These are phyloP conservation scores for Boletus coccyginus DNA, from an alignment of 768 basidiomycete genomes.

Conservation along the genomic window DNA sequence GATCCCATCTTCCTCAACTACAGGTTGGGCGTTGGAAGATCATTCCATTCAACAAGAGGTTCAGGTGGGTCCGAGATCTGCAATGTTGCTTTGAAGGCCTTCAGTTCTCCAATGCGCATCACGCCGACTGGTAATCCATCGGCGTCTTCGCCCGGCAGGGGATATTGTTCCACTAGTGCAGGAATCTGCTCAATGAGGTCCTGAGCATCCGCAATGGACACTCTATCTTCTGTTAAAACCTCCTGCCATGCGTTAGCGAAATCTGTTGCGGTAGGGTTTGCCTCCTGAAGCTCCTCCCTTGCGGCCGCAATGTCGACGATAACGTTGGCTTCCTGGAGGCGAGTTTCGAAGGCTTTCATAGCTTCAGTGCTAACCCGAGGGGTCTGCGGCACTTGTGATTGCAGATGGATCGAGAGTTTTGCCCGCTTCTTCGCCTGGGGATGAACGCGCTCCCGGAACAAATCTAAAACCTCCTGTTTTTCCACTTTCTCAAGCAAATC, in stretches of 20 bases:
- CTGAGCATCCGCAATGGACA: constrained; percentile 39
- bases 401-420: constrained; percentile 83
- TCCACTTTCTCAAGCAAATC: constrained; percentile 58
- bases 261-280: constrained; percentile 53
- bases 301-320: constrained; percentile 49
- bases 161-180: constrained; percentile 52
- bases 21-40: constrained; percentile 60
- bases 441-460: constrained; percentile 71
- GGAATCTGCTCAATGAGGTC: constrained; percentile 56
- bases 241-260: constrained; percentile 65
- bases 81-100: constrained; percentile 63
- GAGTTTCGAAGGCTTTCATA: constrained; percentile 55
- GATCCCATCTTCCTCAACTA: constrained; percentile 28
- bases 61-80: constrained; percentile 53
- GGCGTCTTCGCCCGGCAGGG: constrained; percentile 51
- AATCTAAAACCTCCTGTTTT: constrained; percentile 68
- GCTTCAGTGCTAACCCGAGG: constrained; percentile 65
- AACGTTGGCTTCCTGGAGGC: constrained; percentile 48
- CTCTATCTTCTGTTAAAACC: constrained; percentile 39
- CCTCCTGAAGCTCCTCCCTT: constrained; percentile 50
- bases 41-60: constrained; percentile 72
- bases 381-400: constrained; percentile 61
- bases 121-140: constrained; percentile 46
- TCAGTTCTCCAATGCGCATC: constrained; percentile 61
- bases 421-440: constrained; percentile 65